A percentile compares a stretch with the other conserved stretches of the same genome.
phyloP scores from a whole-genome alignment of 208 protist species.

The Perkinsela sp. region DNA sequence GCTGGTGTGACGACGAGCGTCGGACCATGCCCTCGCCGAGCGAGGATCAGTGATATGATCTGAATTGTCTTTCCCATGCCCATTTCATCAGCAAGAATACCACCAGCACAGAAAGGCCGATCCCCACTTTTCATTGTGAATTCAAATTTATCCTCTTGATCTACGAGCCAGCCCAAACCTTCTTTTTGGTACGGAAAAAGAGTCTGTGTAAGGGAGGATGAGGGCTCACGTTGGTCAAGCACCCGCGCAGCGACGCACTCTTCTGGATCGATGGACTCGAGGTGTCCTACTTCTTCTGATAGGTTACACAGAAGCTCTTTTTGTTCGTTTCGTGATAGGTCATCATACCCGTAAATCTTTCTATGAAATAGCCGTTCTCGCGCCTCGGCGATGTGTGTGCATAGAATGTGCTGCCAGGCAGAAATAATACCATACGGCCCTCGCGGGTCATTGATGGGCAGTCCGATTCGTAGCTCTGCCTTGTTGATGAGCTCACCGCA shows the following conservation, averaged over 20 bases:
- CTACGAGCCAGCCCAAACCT: constrained; percentile 47
- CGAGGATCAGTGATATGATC: constrained; percentile 16
- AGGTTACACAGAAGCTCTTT: constrained; percentile 21
- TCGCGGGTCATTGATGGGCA: constrained; percentile 36
- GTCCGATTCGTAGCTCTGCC: constrained; percentile 30
- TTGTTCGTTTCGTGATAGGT: constrained; percentile 16
- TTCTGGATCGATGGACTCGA: constrained; percentile 39
- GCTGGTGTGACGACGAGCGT: constrained; percentile 63
- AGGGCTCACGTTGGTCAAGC: constrained; percentile 17
- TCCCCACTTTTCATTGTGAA: constrained; percentile 7
- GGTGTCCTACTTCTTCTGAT: constrained; percentile 18
- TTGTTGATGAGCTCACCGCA: constrained; percentile 48
- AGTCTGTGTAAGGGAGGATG: constrained; percentile 17
- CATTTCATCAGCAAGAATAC: constrained; percentile 67
- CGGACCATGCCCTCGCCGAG: constrained; percentile 19
- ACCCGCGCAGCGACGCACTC: constrained; percentile 24
- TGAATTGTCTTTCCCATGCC: constrained; percentile 63
- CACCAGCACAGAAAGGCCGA: constrained; percentile 9
- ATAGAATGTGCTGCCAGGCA: constrained; percentile 47
- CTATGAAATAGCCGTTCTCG: not conserved
- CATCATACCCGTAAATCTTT: constrained; percentile 11
- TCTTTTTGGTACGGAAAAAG: constrained; percentile 54
- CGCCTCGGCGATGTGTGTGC: constrained; percentile 12
- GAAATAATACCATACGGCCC: constrained; percentile 58
- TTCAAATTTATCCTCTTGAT: constrained; percentile 21